A percentile compares a stretch with the other conserved stretches of the same genome.
Conservation (phyloP, 768 basidiomycete species). For the Nidularia sp. region DNA sequence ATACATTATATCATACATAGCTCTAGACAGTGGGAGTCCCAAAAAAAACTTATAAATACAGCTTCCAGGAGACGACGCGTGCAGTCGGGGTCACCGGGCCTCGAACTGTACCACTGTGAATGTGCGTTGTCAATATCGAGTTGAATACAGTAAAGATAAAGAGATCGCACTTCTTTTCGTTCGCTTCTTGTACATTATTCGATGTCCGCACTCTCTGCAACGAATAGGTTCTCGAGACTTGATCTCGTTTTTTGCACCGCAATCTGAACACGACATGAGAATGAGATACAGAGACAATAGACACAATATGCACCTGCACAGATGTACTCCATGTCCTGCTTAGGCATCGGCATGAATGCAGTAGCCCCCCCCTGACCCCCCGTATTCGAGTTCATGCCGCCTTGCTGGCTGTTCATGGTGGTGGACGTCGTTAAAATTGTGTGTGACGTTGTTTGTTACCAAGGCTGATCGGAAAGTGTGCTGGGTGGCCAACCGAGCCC, state of each 20-base stretch:
- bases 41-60: too few relatives aligned
- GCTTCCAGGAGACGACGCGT: too few relatives aligned
- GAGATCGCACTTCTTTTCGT: constrained; percentile 79
- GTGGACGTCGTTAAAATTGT: constrained; percentile 4
- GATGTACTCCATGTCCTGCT: constrained; percentile 77
- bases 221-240: constrained; percentile 89
- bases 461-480: neutral
- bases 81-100: constrained; percentile 50
- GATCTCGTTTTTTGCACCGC: constrained; percentile 90
- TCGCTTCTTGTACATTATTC: constrained; percentile 98
- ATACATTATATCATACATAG: constrained; percentile 5
- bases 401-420: constrained; percentile 37
- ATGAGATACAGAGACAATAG: constrained; percentile 3
- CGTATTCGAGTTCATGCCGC: constrained; percentile 9
- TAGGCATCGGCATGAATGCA: constrained; percentile 31
- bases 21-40: too few relatives aligned
- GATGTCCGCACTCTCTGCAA: constrained; percentile 94
- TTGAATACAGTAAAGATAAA: neutral
- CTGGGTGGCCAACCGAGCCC: neutral
- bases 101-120: constrained; percentile 77
- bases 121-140: neutral
- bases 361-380: constrained; percentile 12
- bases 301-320: constrained; percentile 63
- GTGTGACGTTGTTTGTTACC: neutral
- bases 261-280: constrained; percentile 48